Base-by-base conservation (phyloP, 805 yeast species). In the Limtongia smithiae region DNA sequence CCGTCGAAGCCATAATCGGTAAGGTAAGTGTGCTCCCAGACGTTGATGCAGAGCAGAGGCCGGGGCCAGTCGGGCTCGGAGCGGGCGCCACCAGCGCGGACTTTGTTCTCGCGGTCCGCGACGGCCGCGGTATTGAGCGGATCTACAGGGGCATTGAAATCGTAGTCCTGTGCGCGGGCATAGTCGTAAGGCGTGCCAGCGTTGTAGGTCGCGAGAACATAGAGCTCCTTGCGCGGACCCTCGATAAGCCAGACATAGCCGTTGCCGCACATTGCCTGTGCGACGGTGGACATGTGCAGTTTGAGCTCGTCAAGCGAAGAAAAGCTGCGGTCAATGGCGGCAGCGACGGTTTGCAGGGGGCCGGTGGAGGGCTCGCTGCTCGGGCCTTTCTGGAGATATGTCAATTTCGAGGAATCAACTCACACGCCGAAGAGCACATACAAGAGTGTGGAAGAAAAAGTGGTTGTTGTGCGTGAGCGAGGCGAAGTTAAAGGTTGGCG, bases 401-500 rank as follows among this genome's bases (percentile, higher is more conserved):
- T n/a, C 15, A 21, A 33, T n/a, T 15, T 6, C 4, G 18, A 15
- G 18, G 4, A 18, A 35, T 15, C 21, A n/a, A 22, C 5, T 24
- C 24, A 39, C 28, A 9, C 28, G n/a, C n/a, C n/a, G 17, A 14
- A 21, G 18, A 14, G 15, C 4, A 51, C 46, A 17, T 27, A 48
- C 48, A 31, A 50, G 41, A 3, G 52, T 25, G 21, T 62, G 49
- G 46, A 89, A 81, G 61, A 85, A 88, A 43, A 93, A 75, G 69
- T 91, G 98, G 71, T 93, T 93, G 70, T 89, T 90, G 71, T 85
- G 91, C 2, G 89, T 82, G 65, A 85, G 95, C 3, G 96, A 85
- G 2, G 97, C 97, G 62, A 76, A 79, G 69, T 90, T 93, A 74
- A 83, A 90, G n/a, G 79, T 68, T 47, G 79, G 78, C 30, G 89